Conservation (phyloP, 345 rosid species). For the Erucastrum elatum region DNA sequence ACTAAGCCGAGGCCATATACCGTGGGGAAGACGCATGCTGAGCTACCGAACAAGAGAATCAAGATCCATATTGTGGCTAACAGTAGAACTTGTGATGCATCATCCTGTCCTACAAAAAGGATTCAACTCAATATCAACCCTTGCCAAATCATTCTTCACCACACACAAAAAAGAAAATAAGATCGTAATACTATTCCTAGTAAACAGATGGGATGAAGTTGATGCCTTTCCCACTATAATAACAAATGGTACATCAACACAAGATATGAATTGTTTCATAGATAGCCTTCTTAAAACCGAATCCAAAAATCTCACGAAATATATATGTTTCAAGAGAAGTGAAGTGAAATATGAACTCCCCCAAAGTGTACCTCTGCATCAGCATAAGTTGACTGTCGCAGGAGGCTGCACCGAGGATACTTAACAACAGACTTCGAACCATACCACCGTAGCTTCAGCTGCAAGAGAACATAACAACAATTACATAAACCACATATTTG, state of each 20-base stretch:
- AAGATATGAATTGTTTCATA: not conserved
- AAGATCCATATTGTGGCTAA: conserved; percentile 87
- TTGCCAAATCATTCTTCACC: conserved; percentile 16
- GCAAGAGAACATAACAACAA: conserved; percentile 9
- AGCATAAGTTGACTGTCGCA: conserved; percentile 76
- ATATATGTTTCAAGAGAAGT: not conserved
- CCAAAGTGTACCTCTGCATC: conserved; percentile 84
- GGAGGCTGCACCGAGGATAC: conserved; percentile 95
- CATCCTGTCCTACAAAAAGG: conserved; percentile 94
- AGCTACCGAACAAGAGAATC: conserved; percentile 70
- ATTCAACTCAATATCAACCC: conserved; percentile 59
- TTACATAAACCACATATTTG: not conserved
- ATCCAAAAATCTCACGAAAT: not conserved
- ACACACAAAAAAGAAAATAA: not conserved
- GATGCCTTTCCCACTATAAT: not conserved
- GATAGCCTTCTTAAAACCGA: not conserved
- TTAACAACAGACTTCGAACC: conserved; percentile 91
- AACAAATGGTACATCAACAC: not conserved
- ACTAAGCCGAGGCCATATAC: conserved; percentile 60
- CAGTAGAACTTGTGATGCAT: conserved; percentile 77
- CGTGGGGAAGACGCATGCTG: conserved; percentile 57
- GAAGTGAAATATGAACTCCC: conserved; percentile 11
- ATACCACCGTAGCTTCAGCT: conserved; percentile 84
- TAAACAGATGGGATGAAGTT: not conserved
- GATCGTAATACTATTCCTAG: not conserved